Conservation (phyloP, 139 green algal genomes). For the Chlorella vulgaris region DNA sequence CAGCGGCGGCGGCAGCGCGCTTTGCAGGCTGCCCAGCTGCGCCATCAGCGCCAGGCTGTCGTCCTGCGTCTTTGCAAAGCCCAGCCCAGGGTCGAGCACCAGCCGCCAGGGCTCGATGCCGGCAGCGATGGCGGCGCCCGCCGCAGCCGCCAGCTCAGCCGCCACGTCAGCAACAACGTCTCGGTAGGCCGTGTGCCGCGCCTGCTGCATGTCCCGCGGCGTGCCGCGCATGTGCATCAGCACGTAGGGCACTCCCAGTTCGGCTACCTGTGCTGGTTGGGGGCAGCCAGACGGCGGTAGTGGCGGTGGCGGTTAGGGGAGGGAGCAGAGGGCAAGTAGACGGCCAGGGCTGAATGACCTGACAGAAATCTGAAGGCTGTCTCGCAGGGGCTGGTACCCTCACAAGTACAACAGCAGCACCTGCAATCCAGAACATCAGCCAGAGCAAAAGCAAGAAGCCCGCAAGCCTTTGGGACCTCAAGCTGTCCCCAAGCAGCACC, state of each 20-base stretch:
- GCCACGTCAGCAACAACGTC: conserved; percentile 72
- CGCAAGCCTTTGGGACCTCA: too few relatives aligned
- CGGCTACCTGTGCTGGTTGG: conserved; percentile 74
- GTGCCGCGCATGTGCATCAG: conserved; percentile 97
- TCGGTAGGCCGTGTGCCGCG: conserved; percentile 64
- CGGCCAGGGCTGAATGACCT: too few relatives aligned
- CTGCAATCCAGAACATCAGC: too few relatives aligned
- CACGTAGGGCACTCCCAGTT: conserved; percentile 87
- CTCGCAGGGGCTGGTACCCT: too few relatives aligned
- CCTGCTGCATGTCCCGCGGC: conserved; percentile 77
- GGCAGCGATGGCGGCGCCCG: conserved; percentile 61
- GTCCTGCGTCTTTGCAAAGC: conserved; percentile 83
- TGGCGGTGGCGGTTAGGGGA: not conserved
- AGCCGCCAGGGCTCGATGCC: conserved; percentile 89
- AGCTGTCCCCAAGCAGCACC: too few relatives aligned
- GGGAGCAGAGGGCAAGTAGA: not conserved
- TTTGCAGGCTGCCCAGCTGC: conserved; percentile 56
- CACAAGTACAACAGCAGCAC: too few relatives aligned
- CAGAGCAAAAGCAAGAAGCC: too few relatives aligned
- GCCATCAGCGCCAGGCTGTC: conserved; percentile 75
- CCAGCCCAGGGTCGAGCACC: conserved; percentile 90
- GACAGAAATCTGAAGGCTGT: too few relatives aligned
- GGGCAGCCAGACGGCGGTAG: not conserved
- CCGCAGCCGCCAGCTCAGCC: conserved; percentile 58
- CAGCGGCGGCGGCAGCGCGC: conserved; percentile 44